phyloP scores from a whole-genome alignment of 352 stramenopile species.

The Elongisporangium anandrum region DNA sequence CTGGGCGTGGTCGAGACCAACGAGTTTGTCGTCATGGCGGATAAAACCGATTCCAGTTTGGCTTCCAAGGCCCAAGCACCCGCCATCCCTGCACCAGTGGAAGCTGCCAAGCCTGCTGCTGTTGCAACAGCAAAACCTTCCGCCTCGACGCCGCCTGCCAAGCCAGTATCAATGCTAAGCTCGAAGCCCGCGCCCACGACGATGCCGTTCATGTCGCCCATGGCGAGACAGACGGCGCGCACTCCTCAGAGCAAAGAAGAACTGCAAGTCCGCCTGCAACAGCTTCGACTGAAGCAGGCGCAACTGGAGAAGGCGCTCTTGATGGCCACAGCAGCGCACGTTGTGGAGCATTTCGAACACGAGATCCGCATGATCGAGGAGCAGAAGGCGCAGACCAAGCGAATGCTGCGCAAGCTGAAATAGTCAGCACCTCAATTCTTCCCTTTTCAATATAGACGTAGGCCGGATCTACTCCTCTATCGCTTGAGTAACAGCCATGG shows the following conservation, averaged over 20 bases:
- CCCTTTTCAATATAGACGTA: neutral
- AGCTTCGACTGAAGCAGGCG: constrained; percentile 29
- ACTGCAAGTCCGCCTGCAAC: constrained; percentile 31
- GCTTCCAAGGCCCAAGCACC: neutral
- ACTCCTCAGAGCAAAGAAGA: constrained; percentile 29
- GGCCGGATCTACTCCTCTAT: neutral
- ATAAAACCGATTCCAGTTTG: neutral
- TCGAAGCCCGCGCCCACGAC: constrained; percentile 9
- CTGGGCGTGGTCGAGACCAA: constrained; percentile 35
- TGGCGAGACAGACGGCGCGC: constrained; percentile 4
- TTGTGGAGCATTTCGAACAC: constrained; percentile 35
- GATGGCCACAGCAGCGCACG: constrained; percentile 6
- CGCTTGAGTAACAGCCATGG: constrained; percentile 31
- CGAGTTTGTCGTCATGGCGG: constrained; percentile 34
- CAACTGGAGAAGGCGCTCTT: constrained; percentile 18
- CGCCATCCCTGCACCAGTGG: neutral
- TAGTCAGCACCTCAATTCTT: neutral
- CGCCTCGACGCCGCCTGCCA: neutral
- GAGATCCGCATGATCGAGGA: constrained; percentile 50
- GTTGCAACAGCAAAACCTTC: neutral
- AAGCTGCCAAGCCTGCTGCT: neutral
- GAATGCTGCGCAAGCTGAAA: constrained; percentile 39
- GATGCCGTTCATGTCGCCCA: constrained; percentile 34
- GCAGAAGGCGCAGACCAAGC: constrained; percentile 51
- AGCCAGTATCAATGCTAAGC: constrained; percentile 17